Evolutionary conservation across 2,329 filamentous ascomycete species (phyloP), one percentile per base, ranked within the genome.

Genomic region (Epicoccum sorghinum): DNA sequence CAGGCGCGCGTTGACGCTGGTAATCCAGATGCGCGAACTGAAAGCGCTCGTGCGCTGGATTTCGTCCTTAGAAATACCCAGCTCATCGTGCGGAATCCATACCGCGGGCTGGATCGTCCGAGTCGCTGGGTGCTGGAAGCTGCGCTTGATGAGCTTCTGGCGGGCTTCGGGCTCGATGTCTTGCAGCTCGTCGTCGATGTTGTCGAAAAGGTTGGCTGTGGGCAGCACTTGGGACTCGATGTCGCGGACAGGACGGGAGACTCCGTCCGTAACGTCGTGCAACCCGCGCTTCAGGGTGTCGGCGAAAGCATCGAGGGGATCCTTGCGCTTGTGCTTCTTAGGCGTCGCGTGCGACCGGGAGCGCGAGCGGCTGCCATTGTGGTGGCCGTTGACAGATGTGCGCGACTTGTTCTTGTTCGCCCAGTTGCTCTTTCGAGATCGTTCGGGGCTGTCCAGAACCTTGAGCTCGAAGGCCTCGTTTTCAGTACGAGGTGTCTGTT

Each of bases 1-100:
- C 64, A 98, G 79, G 8, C 91, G 90, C 18, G 93, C 92, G 54
- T 92, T 92, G 72, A 96, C 89, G 73, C 97, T 97, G 66, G 90
- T 96, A 70, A 98, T 92, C 90, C 92, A 96, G 47, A 98, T 89
- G 61, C 82, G 81, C 36, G 77, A 82, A 55, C 90, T 93, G 71
- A 92, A 89, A 42, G 82, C 81, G 60, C 87, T 83, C 6, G 92
- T 96, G 32, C 90, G 82, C 67, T 82, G 82, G 39, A 98, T 89
- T 78, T 99, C 95, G 64, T 98, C 93, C 65, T 96, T 91, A 61
- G 90, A 92, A 52, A 99, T 85, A 4, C 95, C 95, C 4, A 98
- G 76, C 62, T 95, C 89, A 69, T 99, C 95, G 9, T 89, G 86
- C 0, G 95, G 95, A 39, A 99, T 90, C 95, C 95, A 99, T 24